Evolutionary conservation across 75 land plant species (phyloP).

Genomic region (Gnetum montanum): DNA sequence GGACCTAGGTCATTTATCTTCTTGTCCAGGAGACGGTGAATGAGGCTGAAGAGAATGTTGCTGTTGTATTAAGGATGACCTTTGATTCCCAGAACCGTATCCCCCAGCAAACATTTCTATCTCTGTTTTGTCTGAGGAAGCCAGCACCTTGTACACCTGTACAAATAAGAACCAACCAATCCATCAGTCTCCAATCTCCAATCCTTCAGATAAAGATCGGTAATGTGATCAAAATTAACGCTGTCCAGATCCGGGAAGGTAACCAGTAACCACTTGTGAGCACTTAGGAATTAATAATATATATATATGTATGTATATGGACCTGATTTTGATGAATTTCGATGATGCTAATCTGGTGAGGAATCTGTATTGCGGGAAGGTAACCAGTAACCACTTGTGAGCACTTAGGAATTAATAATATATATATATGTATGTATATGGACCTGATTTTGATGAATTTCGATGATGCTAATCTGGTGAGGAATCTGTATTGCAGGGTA

Average conservation of each 20-base stretch:
- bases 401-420: neutral
- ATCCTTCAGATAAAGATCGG: neutral
- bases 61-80: slow-evolving; percentile 93
- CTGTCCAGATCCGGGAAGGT: neutral
- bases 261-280: neutral
- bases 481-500: slow-evolving; percentile 29
- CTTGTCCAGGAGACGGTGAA: slow-evolving; percentile 62
- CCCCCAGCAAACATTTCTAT: slow-evolving; percentile 68
- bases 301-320: neutral
- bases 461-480: slow-evolving; percentile 26
- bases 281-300: neutral
- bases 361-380: slow-evolving; percentile 19
- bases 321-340: slow-evolving; percentile 76
- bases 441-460: slow-evolving; percentile 73
- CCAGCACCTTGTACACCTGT: slow-evolving; percentile 59
- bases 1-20: too few species aligned
- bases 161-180: too few species aligned
- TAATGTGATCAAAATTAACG: neutral
- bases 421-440: neutral
- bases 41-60: too few species aligned
- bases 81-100: slow-evolving; percentile 72
- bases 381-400: neutral
- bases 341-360: slow-evolving; percentile 31
- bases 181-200: neutral
- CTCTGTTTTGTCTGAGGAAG: slow-evolving; percentile 53